Percentiles rank a stretch among this genome's conserved stretches.
Evolutionary conservation across 495 filamentous ascomycete genomes (phyloP).

Genomic region (Tuber borchii): DNA sequence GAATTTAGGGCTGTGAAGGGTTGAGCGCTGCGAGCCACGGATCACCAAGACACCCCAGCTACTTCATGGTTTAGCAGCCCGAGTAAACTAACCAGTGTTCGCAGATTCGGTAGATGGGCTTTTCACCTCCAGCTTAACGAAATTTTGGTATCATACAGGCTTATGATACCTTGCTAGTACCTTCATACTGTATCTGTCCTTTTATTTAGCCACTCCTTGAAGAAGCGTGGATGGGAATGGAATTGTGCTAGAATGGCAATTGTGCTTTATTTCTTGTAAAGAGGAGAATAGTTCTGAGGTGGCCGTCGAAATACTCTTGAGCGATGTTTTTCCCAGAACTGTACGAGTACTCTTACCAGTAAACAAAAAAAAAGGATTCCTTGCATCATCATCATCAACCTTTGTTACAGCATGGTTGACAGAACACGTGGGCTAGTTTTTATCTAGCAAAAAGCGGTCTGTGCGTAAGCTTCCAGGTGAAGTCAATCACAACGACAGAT

Average conservation of each 20-base stretch:
- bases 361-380: conserved; percentile 29
- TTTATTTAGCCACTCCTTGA: background rate
- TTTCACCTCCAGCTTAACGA: conserved; percentile 22
- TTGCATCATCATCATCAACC: conserved; percentile 22
- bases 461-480: conserved; percentile 8
- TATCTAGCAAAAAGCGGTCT: conserved; percentile 22
- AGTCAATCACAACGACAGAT: background rate
- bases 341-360: background rate
- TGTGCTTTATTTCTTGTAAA: background rate
- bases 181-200: background rate
- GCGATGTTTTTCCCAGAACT: background rate
- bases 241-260: background rate
- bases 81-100: conserved; percentile 26
- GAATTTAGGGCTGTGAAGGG: conserved; percentile 22
- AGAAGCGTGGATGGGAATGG: background rate
- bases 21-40: conserved; percentile 2
- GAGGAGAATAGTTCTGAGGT: background rate
- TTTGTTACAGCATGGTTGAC: conserved; percentile 29
- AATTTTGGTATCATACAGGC: background rate
- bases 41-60: conserved; percentile 28
- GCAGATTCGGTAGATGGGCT: conserved; percentile 15
- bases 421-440: conserved; percentile 25
- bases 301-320: background rate
- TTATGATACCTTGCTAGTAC: background rate
- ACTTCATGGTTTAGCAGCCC: conserved; percentile 11